A percentile compares a stretch with the other conserved stretches of the same genome.
phyloP scores from a whole-genome alignment of 306 rosid species.

The Fragaria vesca region DNA sequence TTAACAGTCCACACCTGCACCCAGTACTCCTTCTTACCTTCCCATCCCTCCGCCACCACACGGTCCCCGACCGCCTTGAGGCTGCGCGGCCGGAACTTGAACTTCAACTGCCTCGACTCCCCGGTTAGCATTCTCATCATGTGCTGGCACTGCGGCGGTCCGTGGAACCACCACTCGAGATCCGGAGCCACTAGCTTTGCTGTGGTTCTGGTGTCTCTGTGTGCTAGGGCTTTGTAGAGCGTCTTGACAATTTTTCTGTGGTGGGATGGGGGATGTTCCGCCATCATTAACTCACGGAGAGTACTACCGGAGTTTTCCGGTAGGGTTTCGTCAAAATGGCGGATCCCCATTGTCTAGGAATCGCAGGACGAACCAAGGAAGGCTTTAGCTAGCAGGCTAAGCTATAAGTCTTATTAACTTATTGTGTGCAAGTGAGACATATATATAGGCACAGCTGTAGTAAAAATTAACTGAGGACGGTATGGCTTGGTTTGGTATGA shows the following conservation, averaged over 20 bases:
- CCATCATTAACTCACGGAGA: neutral
- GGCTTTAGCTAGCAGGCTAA: neutral
- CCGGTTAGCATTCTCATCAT: constrained; percentile 33
- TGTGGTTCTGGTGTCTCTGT: constrained; percentile 10
- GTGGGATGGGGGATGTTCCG: neutral
- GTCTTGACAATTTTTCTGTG: constrained; percentile 9
- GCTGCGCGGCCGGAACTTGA: constrained; percentile 30
- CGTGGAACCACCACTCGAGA: constrained; percentile 38
- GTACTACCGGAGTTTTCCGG: neutral
- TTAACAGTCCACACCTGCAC: constrained; percentile 34
- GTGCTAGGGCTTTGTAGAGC: constrained; percentile 30
- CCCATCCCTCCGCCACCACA: constrained; percentile 31
- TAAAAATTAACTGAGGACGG: neutral
- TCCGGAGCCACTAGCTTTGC: constrained; percentile 10
- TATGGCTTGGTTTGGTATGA: neutral
- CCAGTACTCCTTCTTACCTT: constrained; percentile 24
- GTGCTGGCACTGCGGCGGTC: constrained; percentile 32
- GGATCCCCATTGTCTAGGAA: neutral
- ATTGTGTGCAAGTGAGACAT: neutral
- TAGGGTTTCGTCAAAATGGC: neutral
- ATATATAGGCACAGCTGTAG: neutral
- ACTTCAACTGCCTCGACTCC: constrained; percentile 18
- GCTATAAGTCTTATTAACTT: neutral
- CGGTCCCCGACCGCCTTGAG: constrained; percentile 21
- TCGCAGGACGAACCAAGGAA: neutral